Base-by-base conservation (phyloP, 495 filamentous ascomycete genomes). In the Tetracladium marchalianum region DNA sequence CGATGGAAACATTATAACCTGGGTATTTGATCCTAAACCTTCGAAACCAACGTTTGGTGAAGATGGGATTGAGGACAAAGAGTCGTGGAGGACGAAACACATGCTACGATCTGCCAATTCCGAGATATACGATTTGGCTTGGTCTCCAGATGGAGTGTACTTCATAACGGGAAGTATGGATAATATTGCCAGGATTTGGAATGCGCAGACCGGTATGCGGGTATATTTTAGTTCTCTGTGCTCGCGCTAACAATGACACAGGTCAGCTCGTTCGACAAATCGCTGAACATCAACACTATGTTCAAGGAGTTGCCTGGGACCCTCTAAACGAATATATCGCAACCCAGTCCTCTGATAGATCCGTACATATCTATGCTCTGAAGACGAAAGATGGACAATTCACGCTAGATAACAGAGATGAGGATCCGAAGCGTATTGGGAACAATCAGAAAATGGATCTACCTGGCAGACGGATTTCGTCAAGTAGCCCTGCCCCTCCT, bases 81-180 rank as follows among this genome's bases (percentile, higher is more conserved):
- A 99, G 64, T 85, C 83, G 47, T 99, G 92, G 92, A 76, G 92
- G 39, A 80, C 90, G 40, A 98, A 92, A 66, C 87, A 95, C 58
- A 97, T 97, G 92, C 95, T 86, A 62, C 80, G 93, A 38, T 93
- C 88, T 12, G 80, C 81, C 19, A 90, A 87, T 0, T 83, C 86
- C 0, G 92, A 97, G 62, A 97, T 99, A 53, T 99, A 97, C 61
- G 92, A 99, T 60, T 68, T 99, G 47, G 92, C 92, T 35, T 99
- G 92, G 92, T 95, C 92, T 17, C 92, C 92, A 9, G 92, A 99
- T 68, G 90, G 86, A 17, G 73, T 85, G 24, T 95, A 90, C 67
- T 94, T 97, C 68, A 95, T 99, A 51, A 95, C 90, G 15, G 92
- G 92, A 5, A 97, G 93, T 64, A 97, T 96, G 90, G 92, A 99